Evolutionary conservation across 306 rosid genomes (phyloP).

Genomic region (Astragalus glycyphyllos): DNA sequence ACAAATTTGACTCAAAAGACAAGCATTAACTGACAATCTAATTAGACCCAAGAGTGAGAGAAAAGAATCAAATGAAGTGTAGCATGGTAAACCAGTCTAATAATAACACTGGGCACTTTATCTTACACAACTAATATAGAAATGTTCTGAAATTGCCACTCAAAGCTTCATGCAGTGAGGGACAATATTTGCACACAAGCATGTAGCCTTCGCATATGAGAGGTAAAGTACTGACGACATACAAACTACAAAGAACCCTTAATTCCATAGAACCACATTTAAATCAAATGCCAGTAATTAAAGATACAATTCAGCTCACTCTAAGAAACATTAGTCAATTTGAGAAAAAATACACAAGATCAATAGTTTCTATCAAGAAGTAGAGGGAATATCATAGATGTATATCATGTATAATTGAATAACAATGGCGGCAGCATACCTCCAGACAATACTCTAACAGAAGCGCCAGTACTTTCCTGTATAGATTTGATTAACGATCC

Average conservation of each 20-base stretch:
- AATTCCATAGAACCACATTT: conserved; percentile 7
- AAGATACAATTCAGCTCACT: conserved; percentile 33
- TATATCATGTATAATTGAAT: not conserved
- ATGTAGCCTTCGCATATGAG: not conserved
- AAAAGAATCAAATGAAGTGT: not conserved
- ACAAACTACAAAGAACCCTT: not conserved
- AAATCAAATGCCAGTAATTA: not conserved
- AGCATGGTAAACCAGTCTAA: not conserved
- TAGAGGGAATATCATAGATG: conserved; percentile 4
- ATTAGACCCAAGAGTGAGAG: not conserved
- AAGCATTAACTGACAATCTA: not conserved
- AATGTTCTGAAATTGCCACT: not conserved
- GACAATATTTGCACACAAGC: not conserved
- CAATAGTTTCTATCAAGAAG: conserved; percentile 24
- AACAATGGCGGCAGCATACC: conserved; percentile 56
- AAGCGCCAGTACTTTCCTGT: conserved; percentile 80
- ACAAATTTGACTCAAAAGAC: conserved; percentile 18
- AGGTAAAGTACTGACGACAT: not conserved
- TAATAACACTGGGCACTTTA: not conserved
- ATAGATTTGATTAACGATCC: conserved; percentile 91
- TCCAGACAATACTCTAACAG: conserved; percentile 82
- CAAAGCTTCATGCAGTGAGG: not conserved
- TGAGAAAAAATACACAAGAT: conserved; percentile 13
- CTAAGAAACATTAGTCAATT: conserved; percentile 24
- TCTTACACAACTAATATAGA: not conserved